Conservation (phyloP, 1,139 yeast genomes). For the Pichia sp. region DNA sequence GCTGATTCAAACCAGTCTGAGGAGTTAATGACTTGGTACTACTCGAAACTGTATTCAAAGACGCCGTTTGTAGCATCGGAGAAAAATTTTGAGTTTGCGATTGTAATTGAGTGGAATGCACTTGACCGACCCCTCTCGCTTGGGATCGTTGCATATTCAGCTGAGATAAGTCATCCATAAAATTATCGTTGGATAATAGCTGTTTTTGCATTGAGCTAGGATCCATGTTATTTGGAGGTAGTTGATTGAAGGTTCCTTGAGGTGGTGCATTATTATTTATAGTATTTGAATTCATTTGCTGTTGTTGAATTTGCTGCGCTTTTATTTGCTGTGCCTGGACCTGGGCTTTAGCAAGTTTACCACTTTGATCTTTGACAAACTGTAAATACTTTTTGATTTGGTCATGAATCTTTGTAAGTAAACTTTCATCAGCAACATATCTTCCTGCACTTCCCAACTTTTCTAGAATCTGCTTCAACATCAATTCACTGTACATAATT, state of each 20-base stretch:
- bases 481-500: conserved; percentile 67
- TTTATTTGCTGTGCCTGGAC: conserved; percentile 6
- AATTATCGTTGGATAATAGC: neutral
- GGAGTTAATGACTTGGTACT: conserved; percentile 3
- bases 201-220: neutral
- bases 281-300: neutral
- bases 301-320: conserved; percentile 1
- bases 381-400: conserved; percentile 72
- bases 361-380: conserved; percentile 50
- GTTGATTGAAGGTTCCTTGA: conserved; percentile 9
- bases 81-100: neutral
- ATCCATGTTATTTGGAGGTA: neutral
- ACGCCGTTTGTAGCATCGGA: neutral
- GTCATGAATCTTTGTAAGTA: conserved; percentile 58
- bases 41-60: neutral
- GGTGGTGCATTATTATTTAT: conserved; percentile 11
- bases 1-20: neutral
- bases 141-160: neutral
- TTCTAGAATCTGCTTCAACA: conserved; percentile 71
- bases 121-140: neutral
- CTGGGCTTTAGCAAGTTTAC: conserved; percentile 26
- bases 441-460: conserved; percentile 53
- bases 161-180: neutral
- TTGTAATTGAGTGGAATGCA: neutral
- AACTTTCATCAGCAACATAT: conserved; percentile 59